phyloP scores from a whole-genome alignment of 1,284 basidiomycete species.

The Boletellus dicymbophilus region DNA sequence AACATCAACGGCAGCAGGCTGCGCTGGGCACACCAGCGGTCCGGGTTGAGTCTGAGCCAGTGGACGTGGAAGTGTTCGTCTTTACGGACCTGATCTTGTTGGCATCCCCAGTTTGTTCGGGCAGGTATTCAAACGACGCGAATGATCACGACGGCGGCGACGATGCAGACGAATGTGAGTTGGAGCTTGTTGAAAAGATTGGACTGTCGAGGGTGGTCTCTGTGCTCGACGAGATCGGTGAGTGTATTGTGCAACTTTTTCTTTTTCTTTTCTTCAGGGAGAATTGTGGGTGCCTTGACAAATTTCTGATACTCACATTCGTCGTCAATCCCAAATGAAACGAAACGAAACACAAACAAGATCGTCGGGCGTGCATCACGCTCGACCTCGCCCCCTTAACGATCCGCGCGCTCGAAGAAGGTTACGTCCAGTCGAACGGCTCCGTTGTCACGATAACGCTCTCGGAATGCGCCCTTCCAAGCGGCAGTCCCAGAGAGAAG shows the following conservation, averaged over 20 bases:
- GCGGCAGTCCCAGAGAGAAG: not conserved
- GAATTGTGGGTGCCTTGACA: too few species aligned
- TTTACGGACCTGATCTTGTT: conserved; percentile 53
- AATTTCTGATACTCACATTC: too few species aligned
- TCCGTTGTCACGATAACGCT: conserved; percentile 40
- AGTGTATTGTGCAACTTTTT: too few species aligned
- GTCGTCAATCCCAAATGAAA: too few species aligned
- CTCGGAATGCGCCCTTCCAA: conserved; percentile 14
- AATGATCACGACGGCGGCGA: not conserved
- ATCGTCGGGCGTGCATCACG: conserved; percentile 28
- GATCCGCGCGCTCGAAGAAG: conserved; percentile 41
- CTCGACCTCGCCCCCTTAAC: conserved; percentile 60
- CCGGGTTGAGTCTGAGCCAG: conserved; percentile 28
- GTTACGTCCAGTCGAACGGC: conserved; percentile 42
- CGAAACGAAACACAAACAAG: not conserved
- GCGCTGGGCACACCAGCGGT: conserved; percentile 21
- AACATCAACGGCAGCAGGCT: conserved; percentile 3
- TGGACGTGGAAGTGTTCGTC: conserved; percentile 54
- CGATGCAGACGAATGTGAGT: conserved; percentile 7
- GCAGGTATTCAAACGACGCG: not conserved
- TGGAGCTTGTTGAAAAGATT: conserved; percentile 45
- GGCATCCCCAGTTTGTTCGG: conserved; percentile 31
- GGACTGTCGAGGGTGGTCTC: conserved; percentile 60
- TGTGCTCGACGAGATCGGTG: conserved; percentile 39
- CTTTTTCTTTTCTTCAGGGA: too few species aligned